Percentiles rank a stretch among this genome's conserved stretches.
Evolutionary conservation across 129 eudicot species (phyloP).

Genomic region (Lactuca saligna): DNA sequence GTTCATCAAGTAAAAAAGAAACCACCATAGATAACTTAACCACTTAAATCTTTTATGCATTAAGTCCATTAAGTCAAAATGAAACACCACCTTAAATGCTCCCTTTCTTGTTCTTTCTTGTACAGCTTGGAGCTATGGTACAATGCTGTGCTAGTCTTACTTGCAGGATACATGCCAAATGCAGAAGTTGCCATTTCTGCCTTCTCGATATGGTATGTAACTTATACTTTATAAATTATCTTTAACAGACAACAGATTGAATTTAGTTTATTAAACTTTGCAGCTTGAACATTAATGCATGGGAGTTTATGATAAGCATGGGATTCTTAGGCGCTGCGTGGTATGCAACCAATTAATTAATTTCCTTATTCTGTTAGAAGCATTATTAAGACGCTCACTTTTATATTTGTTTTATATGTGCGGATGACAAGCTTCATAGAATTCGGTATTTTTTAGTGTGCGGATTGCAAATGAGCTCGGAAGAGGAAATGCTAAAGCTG

Average conservation of each 20-base stretch:
- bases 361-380: no score
- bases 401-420: not conserved
- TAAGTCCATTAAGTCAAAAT: no score
- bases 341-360: constrained; percentile 34
- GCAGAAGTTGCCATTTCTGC: constrained; percentile 88
- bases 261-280: constrained; percentile 9
- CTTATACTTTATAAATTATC: not conserved
- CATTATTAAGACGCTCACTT: no score
- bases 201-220: constrained; percentile 70
- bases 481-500: constrained; percentile 79
- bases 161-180: constrained; percentile 78
- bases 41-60: no score
- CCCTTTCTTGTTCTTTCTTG: constrained; percentile 13
- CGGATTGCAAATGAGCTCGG: constrained; percentile 93
- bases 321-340: constrained; percentile 91
- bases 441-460: constrained; percentile 43
- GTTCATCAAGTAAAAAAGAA: no score
- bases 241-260: not conserved
- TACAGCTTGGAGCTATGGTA: constrained; percentile 85
- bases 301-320: constrained; percentile 72
- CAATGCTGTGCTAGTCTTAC: constrained; percentile 65
- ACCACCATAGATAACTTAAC: no score
- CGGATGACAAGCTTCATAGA: not conserved
- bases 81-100: not conserved
- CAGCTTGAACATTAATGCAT: constrained; percentile 73